phyloP scores from a whole-genome alignment of 2,329 filamentous ascomycete species.

The Metarhizium guizhouense region DNA sequence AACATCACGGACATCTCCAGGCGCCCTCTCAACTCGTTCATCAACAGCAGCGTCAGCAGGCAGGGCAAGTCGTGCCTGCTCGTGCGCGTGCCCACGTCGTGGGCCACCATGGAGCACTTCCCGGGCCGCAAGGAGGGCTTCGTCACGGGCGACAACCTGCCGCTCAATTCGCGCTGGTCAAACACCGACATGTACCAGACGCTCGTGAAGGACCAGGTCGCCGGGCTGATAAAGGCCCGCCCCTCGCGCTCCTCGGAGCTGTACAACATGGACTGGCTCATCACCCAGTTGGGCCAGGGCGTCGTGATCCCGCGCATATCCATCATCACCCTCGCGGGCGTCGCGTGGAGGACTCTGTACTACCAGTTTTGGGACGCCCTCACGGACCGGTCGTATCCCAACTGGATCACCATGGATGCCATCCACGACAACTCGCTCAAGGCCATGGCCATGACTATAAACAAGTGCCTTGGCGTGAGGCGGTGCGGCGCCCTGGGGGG shows the following conservation, averaged over 20 bases:
- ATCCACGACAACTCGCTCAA: conserved; percentile 16
- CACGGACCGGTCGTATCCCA: conserved; percentile 18
- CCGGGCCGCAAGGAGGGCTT: conserved; percentile 20
- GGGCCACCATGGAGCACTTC: conserved; percentile 11
- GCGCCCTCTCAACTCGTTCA: conserved; percentile 16
- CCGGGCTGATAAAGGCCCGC: conserved; percentile 8
- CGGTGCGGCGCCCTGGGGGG: conserved; percentile 15
- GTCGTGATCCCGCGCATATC: background rate
- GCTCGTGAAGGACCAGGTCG: conserved; percentile 15
- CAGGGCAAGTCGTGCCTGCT: conserved; percentile 16
- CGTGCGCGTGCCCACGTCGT: conserved; percentile 16
- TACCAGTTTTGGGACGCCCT: conserved; percentile 15
- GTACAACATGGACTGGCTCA: conserved; percentile 18
- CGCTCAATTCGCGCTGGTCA: conserved; percentile 15
- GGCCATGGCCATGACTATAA: conserved; percentile 18
- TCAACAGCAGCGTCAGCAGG: conserved; percentile 6
- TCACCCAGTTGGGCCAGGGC: conserved; percentile 11
- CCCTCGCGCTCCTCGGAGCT: conserved; percentile 8
- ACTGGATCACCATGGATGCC: conserved; percentile 22
- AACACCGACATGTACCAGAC: conserved; percentile 7
- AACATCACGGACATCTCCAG: conserved; percentile 15
- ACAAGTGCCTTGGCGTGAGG: conserved; percentile 20
- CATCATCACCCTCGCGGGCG: conserved; percentile 9
- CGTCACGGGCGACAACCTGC: conserved; percentile 16
- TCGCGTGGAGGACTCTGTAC: conserved; percentile 14